A percentile compares a stretch with the other conserved stretches of the same genome.
These are phyloP conservation scores for Guyanaporus albipodus DNA, from an alignment of 768 basidiomycete genomes.

Conservation along the genomic window DNA sequence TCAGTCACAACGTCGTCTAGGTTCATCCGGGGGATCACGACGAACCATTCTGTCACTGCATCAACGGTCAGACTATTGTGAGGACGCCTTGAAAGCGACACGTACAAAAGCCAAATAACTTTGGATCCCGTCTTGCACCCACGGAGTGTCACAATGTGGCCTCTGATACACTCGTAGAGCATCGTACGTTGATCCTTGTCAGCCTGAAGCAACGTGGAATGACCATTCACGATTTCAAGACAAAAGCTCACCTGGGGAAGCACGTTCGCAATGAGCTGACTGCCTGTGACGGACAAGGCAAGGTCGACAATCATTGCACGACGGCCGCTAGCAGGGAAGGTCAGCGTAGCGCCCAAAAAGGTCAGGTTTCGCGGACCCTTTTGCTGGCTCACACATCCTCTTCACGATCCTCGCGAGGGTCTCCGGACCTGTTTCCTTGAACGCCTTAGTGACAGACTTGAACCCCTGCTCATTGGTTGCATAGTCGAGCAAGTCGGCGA, in stretches of 20 bases:
- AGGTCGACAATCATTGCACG: conserved; percentile 85
- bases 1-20: conserved; percentile 12
- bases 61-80: conserved; percentile 1
- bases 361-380: conserved; percentile 46
- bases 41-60: conserved; percentile 56
- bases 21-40: conserved; percentile 1
- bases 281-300: conserved; percentile 78
- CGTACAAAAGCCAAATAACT: conserved; percentile 85
- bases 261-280: conserved; percentile 80
- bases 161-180: conserved; percentile 81
- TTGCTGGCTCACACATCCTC: conserved; percentile 83
- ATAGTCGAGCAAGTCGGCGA: conserved; percentile 73
- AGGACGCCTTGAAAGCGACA: not conserved
- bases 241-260: conserved; percentile 58
- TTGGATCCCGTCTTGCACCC: conserved; percentile 91
- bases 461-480: conserved; percentile 83
- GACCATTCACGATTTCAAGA: not conserved
- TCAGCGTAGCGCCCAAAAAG: conserved; percentile 2
- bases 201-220: conserved; percentile 43
- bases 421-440: conserved; percentile 80
- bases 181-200: conserved; percentile 82
- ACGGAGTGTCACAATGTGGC: conserved; percentile 85
- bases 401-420: conserved; percentile 70
- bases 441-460: conserved; percentile 81
- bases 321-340: conserved; percentile 44